Evolutionary conservation across 2,329 filamentous ascomycete genomes (phyloP).

Genomic region (Calonectria naviculata): DNA sequence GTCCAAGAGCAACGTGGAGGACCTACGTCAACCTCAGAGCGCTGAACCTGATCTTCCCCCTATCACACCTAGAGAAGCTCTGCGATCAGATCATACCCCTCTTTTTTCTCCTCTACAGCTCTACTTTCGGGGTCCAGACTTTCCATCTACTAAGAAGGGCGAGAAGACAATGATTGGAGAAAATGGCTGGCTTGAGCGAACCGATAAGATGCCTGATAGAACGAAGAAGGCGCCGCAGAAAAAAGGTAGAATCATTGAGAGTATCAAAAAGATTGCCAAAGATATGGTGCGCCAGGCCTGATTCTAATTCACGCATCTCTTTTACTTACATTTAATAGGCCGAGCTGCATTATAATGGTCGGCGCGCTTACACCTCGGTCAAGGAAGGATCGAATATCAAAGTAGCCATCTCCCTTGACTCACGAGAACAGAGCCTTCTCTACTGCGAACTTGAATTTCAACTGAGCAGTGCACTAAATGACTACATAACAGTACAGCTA

Average conservation of each 20-base stretch:
- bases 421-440: constrained; percentile 67
- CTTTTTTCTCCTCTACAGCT: constrained; percentile 56
- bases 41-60: constrained; percentile 23
- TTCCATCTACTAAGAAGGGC: constrained; percentile 51
- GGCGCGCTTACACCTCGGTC: constrained; percentile 44
- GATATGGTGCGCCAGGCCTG: constrained; percentile 57
- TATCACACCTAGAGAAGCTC: constrained; percentile 8
- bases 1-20: constrained; percentile 45
- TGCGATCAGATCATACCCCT: constrained; percentile 30
- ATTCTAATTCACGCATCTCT: not conserved
- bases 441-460: constrained; percentile 70
- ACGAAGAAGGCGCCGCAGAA: constrained; percentile 46
- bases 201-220: constrained; percentile 37
- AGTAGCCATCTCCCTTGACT: constrained; percentile 61
- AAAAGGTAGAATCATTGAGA: constrained; percentile 56
- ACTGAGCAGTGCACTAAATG: constrained; percentile 61
- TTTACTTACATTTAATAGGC: constrained; percentile 41
- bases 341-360: constrained; percentile 49
- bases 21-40: constrained; percentile 24
- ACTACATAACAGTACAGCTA: constrained; percentile 64
- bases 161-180: constrained; percentile 65
- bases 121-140: constrained; percentile 53
- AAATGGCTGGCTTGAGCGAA: constrained; percentile 67
- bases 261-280: constrained; percentile 64
- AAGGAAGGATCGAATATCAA: constrained; percentile 44